phyloP scores from a whole-genome alignment of 106 monocot species.

The Phalaenopsis equestris region DNA sequence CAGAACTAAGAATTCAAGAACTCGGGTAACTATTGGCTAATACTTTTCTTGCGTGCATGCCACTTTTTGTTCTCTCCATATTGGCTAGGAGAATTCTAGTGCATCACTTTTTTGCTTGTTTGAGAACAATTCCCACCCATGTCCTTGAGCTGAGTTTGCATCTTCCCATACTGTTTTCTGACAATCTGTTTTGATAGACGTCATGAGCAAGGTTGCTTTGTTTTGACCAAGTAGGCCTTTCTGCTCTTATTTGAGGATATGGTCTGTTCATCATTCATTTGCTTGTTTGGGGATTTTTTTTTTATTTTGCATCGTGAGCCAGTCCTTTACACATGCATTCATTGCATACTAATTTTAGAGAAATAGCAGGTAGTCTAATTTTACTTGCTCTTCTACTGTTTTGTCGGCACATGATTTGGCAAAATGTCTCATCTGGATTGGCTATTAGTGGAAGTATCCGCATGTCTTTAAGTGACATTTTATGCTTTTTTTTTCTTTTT shows the following conservation, averaged over 20 bases:
- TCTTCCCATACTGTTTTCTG: no score
- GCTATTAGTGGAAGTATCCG: neutral
- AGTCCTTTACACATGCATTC: neutral
- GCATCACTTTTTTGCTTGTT: no score
- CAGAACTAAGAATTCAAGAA: no score
- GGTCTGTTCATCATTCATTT: neutral
- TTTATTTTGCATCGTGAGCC: neutral
- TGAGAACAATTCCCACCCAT: no score
- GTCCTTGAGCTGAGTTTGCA: no score
- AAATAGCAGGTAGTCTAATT: neutral
- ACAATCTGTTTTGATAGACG: no score
- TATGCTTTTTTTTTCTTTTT: neutral
- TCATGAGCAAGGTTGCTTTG: no score
- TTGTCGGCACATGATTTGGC: neutral
- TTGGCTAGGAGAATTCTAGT: no score
- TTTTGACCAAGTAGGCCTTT: neutral
- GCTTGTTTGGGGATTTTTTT: neutral
- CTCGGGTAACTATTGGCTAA: no score
- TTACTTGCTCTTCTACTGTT: neutral
- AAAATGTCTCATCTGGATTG: neutral
- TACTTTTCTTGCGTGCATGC: no score
- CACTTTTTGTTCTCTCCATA: no score
- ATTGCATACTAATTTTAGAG: neutral
- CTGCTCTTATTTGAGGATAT: neutral
- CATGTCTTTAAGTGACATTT: neutral